These are phyloP conservation scores for Hordeum marinum DNA, from an alignment of 176 grass and related monocot genomes.

Conservation along the genomic window DNA sequence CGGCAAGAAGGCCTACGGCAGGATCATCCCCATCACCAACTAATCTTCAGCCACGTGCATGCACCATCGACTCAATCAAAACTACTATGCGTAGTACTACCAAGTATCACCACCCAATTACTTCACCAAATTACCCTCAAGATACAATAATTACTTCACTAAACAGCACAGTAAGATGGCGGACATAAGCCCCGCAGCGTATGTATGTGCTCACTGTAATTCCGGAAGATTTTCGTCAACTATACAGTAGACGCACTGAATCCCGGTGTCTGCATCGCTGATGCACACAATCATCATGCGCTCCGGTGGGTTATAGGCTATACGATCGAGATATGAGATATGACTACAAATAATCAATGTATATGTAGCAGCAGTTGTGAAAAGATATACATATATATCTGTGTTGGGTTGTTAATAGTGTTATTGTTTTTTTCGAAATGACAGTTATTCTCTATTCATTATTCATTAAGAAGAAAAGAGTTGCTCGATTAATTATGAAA, in stretches of 20 bases:
- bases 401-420: not conserved
- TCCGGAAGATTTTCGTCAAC: no score
- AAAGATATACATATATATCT: no score
- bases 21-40: slow-evolving; percentile 52
- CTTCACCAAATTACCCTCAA: not conserved
- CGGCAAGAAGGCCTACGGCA: slow-evolving; percentile 24
- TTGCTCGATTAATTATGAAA: no score
- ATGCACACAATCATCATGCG: not conserved
- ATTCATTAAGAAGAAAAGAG: no score
- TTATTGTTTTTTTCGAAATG: no score
- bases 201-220: no score
- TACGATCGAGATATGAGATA: no score
- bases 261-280: not conserved
- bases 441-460: no score
- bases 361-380: not conserved
- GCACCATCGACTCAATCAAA: not conserved
- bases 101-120: not conserved
- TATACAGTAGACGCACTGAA: not conserved
- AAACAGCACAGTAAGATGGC: no score
- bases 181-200: no score
- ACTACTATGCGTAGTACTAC: not conserved
- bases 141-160: no score
- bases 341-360: no score
- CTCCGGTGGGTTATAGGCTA: not conserved
- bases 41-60: not conserved